These are phyloP conservation scores for Entrophospora sp. DNA, from an alignment of 192 early-diverging fungal genomes.

Conservation along the genomic window DNA sequence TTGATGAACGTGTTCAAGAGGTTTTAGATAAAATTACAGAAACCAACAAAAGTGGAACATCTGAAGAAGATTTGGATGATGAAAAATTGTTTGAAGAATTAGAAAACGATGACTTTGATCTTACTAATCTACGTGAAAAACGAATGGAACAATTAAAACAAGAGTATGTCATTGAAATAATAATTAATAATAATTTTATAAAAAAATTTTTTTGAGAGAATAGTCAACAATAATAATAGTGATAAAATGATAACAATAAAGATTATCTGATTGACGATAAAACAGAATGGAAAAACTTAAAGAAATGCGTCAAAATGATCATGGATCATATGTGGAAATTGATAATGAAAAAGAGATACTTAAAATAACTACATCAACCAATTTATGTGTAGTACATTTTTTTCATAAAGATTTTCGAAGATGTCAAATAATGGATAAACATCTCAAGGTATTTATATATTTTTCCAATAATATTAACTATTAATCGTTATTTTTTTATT, in stretches of 20 bases:
- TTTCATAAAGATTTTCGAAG: slow-evolving; percentile 88
- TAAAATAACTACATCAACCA: slow-evolving; percentile 62
- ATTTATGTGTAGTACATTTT: slow-evolving; percentile 78
- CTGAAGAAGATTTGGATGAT: slow-evolving; percentile 55
- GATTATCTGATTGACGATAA: no score
- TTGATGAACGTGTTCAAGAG: slow-evolving; percentile 18
- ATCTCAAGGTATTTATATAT: slow-evolving; percentile 54
- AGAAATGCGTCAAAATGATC: slow-evolving; percentile 49
- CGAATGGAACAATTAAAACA: slow-evolving; percentile 76
- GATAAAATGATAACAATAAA: no score
- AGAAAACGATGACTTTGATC: slow-evolving; percentile 70
- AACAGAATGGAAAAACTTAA: slow-evolving; percentile 53
- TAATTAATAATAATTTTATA: no score
- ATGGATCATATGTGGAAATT: slow-evolving; percentile 73
- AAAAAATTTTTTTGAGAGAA: no score
- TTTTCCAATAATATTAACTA: no score
- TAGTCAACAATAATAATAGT: no score
- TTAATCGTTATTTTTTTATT: no score
- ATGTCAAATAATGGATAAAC: slow-evolving; percentile 88
- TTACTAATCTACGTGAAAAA: slow-evolving; percentile 70
- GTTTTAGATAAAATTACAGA: slow-evolving; percentile 25
- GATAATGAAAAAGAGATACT: slow-evolving; percentile 77
- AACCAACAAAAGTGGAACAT: slow-evolving; percentile 25
- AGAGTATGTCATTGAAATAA: slow-evolving; percentile 53
- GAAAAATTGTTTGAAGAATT: slow-evolving; percentile 77